Conservation (phyloP, 305 asterid species). For the Galium porrigens region DNA sequence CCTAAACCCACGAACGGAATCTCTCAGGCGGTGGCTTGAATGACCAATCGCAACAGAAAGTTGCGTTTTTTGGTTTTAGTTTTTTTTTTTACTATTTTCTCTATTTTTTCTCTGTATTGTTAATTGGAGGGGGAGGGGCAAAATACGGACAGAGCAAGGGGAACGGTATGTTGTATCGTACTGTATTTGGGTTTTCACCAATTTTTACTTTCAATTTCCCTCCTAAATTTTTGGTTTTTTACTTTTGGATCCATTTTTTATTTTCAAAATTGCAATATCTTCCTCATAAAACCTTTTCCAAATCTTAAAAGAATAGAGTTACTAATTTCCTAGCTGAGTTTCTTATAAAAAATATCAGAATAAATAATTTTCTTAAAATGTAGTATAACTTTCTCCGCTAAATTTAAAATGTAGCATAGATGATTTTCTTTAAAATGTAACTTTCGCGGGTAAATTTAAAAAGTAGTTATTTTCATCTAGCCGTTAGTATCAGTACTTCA, state of each 20-base stretch:
- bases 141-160: conserved; percentile 18
- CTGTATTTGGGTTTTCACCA: not conserved
- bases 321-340: too few species aligned
- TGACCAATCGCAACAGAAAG: conserved; percentile 25
- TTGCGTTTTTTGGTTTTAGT: conserved; percentile 5
- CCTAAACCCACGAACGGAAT: conserved; percentile 15
- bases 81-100: not conserved
- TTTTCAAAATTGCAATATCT: not conserved
- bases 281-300: not conserved
- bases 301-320: not conserved
- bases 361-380: too few species aligned
- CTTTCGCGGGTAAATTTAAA: too few species aligned
- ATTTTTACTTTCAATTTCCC: conserved; percentile 3
- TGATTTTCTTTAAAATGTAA: too few species aligned
- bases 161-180: conserved; percentile 9
- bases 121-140: conserved; percentile 7
- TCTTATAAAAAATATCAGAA: too few species aligned
- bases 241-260: not conserved
- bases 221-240: conserved; percentile 4
- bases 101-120: not conserved
- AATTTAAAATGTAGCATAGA: too few species aligned
- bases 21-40: conserved; percentile 10
- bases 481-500: too few species aligned
- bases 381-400: too few species aligned
- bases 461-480: too few species aligned